Evolutionary conservation across 371 early-diverging fungal genomes (phyloP).

Genomic region (Mucor ambiguus): DNA sequence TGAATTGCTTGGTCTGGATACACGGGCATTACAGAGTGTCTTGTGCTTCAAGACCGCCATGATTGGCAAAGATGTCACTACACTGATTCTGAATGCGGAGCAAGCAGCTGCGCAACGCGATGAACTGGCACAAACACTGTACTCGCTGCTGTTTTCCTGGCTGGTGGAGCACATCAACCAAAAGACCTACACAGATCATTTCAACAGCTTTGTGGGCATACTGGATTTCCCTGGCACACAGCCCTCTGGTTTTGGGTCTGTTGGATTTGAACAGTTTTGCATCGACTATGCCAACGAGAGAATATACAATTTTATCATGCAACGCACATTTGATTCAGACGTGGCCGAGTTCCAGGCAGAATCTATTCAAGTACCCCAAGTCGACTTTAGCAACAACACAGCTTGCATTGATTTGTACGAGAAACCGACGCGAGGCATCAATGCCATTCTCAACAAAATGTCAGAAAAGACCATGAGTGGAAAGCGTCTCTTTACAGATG

Average conservation of each 20-base stretch:
- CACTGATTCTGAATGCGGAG: conserved; percentile 80
- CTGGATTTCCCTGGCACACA: conserved; percentile 70
- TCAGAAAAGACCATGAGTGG: conserved; percentile 26
- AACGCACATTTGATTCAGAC: conserved; percentile 62
- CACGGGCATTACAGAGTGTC: conserved; percentile 79
- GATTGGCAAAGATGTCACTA: conserved; percentile 83
- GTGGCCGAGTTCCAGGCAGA: conserved; percentile 45
- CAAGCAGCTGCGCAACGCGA: conserved; percentile 82
- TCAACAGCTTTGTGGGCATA: conserved; percentile 72
- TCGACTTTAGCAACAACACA: conserved; percentile 33
- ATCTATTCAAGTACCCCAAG: conserved; percentile 50
- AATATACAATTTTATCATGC: conserved; percentile 61
- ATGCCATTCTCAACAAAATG: conserved; percentile 44
- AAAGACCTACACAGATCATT: conserved; percentile 68
- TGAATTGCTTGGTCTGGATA: conserved; percentile 83
- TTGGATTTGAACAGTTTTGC: conserved; percentile 75
- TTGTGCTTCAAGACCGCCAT: conserved; percentile 85
- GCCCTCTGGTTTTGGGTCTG: conserved; percentile 11
- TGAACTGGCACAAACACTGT: conserved; percentile 74
- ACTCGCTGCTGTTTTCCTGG: conserved; percentile 86
- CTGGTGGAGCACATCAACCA: conserved; percentile 87
- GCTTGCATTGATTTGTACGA: conserved; percentile 47
- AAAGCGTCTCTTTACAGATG: conserved; percentile 24
- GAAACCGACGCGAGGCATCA: conserved; percentile 44
- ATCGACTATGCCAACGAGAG: conserved; percentile 86